Base-by-base conservation (phyloP, 306 rosid species). In the Dryas octopetala region DNA sequence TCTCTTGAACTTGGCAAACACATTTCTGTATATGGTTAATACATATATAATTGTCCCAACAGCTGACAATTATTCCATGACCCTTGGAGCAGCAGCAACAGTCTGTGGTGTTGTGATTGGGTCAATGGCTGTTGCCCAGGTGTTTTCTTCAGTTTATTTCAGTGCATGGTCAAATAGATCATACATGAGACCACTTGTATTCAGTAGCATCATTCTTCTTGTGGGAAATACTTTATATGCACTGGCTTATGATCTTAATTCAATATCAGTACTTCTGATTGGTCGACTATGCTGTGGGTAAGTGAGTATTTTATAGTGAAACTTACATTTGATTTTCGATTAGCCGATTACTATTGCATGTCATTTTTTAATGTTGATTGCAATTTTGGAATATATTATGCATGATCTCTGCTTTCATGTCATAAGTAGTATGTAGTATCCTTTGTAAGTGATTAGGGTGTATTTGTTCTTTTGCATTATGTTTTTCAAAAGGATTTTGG, bases 101-200 rank as follows among this genome's bases (percentile, higher is more conserved):
- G 94, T 91, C 83, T 93, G 98, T 59, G 98, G 97, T 55, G 83
- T 88, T 28, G 96, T 93, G 23, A 93, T 93, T 63, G 98, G 97
- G 55, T 88, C 98, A 19, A 93, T 93, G 98, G 97, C 98, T 60
- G 88, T 93, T 78, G 98, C 98, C 6, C 98, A 93, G 72, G 83
- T 93, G 78, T 87, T 93, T 78, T 91, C 97, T 68, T 93, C 98
- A 0, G 92, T 91, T 82, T 93, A 93, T 81, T 93, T 93, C 79
- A 93, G 98, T 83, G 93, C 92, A 1, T 93, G 98, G 98, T 91
- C 98, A 68, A 93, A 91, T 81, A 84, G 79, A 81, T 91, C 98
- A 14, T 93, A 93, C 88, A 78, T 91, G 85, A 88, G 81, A 71
- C 98, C 98, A 45, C 97, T 93, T 44, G 83, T 91, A n/a, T 93